phyloP scores from a whole-genome alignment of 768 basidiomycete genomes.

The Glaciozyma antarctica region DNA sequence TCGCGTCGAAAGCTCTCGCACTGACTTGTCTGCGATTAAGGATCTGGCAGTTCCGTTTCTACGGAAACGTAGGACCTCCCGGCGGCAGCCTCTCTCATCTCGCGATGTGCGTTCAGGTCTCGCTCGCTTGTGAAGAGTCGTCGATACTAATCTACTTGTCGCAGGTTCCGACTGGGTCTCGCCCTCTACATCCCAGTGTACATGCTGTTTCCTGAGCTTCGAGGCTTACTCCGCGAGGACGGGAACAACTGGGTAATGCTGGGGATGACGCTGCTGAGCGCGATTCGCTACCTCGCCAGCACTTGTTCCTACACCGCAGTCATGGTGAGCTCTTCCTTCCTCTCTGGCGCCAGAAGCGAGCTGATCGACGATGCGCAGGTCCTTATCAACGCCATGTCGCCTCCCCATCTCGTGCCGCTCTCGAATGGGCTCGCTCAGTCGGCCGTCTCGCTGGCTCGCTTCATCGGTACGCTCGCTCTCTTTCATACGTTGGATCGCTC shows the following conservation, averaged over 20 bases:
- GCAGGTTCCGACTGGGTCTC: slow-evolving; percentile 72
- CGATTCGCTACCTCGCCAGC: slow-evolving; percentile 18
- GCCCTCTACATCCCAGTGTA: slow-evolving; percentile 34
- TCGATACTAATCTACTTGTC: neutral
- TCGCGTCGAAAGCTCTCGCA: slow-evolving; percentile 37
- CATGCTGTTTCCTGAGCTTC: slow-evolving; percentile 34
- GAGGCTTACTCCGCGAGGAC: slow-evolving; percentile 39
- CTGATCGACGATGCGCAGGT: slow-evolving; percentile 5
- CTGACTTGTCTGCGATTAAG: slow-evolving; percentile 1
- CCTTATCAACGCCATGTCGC: slow-evolving; percentile 58
- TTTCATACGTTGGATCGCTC: no score
- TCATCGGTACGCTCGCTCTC: slow-evolving; percentile 46
- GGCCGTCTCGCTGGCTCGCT: slow-evolving; percentile 84
- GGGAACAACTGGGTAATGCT: slow-evolving; percentile 72
- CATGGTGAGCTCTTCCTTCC: slow-evolving; percentile 72
- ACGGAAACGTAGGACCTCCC: slow-evolving; percentile 41
- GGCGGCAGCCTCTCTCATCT: slow-evolving; percentile 40
- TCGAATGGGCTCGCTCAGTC: slow-evolving; percentile 96
- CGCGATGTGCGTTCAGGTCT: slow-evolving; percentile 36
- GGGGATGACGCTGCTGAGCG: slow-evolving; percentile 47
- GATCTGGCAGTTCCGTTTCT: slow-evolving; percentile 41
- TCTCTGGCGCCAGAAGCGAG: slow-evolving; percentile 43
- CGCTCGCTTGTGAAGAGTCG: neutral
- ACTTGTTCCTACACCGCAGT: slow-evolving; percentile 82
- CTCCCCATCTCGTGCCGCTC: slow-evolving; percentile 74